A percentile compares a stretch with the other conserved stretches of the same genome.
Conservation (phyloP, 164 flowering plant species). For the Nymphaea colorata region DNA sequence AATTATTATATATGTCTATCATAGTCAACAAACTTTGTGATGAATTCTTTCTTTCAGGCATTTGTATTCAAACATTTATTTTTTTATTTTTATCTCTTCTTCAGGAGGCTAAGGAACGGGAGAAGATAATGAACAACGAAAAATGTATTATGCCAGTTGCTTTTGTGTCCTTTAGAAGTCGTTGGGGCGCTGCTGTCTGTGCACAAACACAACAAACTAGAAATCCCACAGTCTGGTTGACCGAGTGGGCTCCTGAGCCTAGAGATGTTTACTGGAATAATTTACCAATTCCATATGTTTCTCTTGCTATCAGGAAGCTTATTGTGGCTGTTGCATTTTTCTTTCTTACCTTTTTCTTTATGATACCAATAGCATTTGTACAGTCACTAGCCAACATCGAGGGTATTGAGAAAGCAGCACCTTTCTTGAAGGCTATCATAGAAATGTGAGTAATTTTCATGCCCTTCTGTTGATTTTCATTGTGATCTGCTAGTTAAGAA, state of each 20-base stretch:
- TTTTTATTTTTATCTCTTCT: not conserved
- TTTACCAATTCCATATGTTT: conserved; percentile 73
- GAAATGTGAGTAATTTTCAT: conserved; percentile 14
- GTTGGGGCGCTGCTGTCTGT: conserved; percentile 95
- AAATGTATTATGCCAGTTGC: conserved; percentile 77
- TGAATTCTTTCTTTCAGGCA: not conserved
- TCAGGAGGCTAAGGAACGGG: conserved; percentile 50
- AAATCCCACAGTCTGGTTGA: conserved; percentile 83
- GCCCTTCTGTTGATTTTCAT: not conserved
- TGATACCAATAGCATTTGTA: conserved; percentile 85
- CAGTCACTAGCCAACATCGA: conserved; percentile 84
- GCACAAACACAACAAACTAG: conserved; percentile 88
- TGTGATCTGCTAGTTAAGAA: too few species aligned
- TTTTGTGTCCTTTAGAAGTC: conserved; percentile 79
- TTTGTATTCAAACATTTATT: not conserved
- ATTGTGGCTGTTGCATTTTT: conserved; percentile 63
- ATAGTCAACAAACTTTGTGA: too few species aligned
- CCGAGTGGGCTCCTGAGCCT: conserved; percentile 95
- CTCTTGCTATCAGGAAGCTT: conserved; percentile 59
- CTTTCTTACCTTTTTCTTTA: conserved; percentile 83
- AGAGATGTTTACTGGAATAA: conserved; percentile 85
- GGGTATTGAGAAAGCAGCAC: conserved; percentile 57
- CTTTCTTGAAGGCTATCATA: conserved; percentile 56
- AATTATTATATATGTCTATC: too few species aligned
- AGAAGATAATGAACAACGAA: conserved; percentile 25